Conservation (phyloP, 1,284 basidiomycete species). For the Tetrapyrgos nigripes region DNA sequence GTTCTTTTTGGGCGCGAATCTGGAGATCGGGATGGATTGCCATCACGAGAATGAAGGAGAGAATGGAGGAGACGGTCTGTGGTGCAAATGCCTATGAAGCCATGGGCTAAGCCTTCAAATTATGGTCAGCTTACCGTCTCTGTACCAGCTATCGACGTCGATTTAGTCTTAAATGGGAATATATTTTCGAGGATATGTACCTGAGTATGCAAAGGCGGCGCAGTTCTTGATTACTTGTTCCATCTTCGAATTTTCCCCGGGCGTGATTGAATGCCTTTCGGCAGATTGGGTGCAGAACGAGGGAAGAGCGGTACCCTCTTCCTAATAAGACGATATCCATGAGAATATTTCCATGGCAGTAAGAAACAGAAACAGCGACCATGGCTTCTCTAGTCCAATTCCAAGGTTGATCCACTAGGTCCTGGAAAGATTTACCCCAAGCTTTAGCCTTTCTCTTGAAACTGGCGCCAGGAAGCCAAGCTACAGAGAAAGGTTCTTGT, state of each 20-base stretch:
- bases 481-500: slow-evolving; percentile 21
- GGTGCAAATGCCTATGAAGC: background rate
- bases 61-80: slow-evolving; percentile 28
- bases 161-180: no score
- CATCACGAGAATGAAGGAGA: slow-evolving; percentile 33
- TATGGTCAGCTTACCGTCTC: slow-evolving; percentile 17
- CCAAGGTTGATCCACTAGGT: slow-evolving; percentile 3
- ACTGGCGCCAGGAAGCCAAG: slow-evolving; percentile 9
- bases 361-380: background rate
- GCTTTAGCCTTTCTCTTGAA: slow-evolving; percentile 5
- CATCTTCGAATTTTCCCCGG: background rate
- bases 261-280: background rate
- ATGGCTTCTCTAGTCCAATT: background rate
- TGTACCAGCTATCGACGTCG: slow-evolving; percentile 15
- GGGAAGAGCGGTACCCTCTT: background rate
- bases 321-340: background rate
- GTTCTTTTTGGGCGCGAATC: slow-evolving; percentile 34
- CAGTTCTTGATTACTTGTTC: slow-evolving; percentile 1
- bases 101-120: background rate
- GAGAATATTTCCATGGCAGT: no score
- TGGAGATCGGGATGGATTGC: slow-evolving; percentile 33
- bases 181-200: background rate
- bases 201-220: background rate
- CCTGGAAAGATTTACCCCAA: background rate
- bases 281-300: background rate